Conservation (phyloP, 192 early-diverging fungal genomes). For the Podila epicladia region DNA sequence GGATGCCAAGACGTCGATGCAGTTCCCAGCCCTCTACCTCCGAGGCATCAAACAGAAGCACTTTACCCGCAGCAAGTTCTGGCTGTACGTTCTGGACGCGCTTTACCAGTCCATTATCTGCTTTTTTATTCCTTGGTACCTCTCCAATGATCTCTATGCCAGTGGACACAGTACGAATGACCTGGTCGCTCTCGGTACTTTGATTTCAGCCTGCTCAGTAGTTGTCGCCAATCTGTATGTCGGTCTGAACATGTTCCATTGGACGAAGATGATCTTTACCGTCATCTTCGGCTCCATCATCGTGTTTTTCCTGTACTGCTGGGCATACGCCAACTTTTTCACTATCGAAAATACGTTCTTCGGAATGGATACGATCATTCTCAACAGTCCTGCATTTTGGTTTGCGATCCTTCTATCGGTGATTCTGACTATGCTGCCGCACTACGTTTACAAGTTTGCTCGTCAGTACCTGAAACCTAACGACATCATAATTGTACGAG, state of each 20-base stretch:
- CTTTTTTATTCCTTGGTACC: slow-evolving; percentile 71
- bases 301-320: slow-evolving; percentile 51
- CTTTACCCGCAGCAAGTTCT: slow-evolving; percentile 81
- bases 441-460: slow-evolving; percentile 71
- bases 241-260: slow-evolving; percentile 75
- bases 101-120: slow-evolving; percentile 77
- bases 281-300: slow-evolving; percentile 56
- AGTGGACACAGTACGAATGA: slow-evolving; percentile 62
- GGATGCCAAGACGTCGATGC: slow-evolving; percentile 67
- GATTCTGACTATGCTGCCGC: slow-evolving; percentile 77
- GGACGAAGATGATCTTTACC: slow-evolving; percentile 76
- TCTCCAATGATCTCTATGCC: slow-evolving; percentile 57
- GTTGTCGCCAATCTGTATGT: slow-evolving; percentile 84
- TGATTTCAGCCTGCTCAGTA: slow-evolving; percentile 77
- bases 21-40: slow-evolving; percentile 83
- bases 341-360: slow-evolving; percentile 58
- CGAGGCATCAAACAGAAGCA: slow-evolving; percentile 75
- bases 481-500: slow-evolving; percentile 88
- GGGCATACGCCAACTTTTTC: slow-evolving; percentile 52
- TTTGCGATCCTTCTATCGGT: slow-evolving; percentile 66
- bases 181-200: slow-evolving; percentile 75
- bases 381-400: slow-evolving; percentile 75
- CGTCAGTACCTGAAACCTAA: slow-evolving; percentile 78
- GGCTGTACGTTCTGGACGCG: slow-evolving; percentile 75
- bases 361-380: slow-evolving; percentile 67